Evolutionary conservation across 495 filamentous ascomycete genomes (phyloP).

Genomic region (Aspergillus affinis): DNA sequence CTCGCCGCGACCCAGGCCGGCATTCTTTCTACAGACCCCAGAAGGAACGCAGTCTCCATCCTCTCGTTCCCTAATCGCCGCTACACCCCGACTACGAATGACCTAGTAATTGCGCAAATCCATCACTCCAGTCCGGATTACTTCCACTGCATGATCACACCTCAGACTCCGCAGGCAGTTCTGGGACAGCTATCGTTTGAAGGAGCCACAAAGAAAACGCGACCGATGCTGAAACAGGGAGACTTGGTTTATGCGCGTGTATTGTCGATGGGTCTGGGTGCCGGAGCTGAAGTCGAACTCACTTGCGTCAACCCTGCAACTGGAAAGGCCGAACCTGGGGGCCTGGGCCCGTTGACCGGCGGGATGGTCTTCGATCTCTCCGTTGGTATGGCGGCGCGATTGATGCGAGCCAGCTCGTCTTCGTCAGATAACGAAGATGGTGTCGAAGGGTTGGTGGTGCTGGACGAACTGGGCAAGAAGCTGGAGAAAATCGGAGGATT

Average conservation of each 20-base stretch:
- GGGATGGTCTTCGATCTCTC: slow-evolving; percentile 87
- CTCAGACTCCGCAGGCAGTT: slow-evolving; percentile 69
- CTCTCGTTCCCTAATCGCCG: slow-evolving; percentile 45
- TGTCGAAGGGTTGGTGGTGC: slow-evolving; percentile 61
- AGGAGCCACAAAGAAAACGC: slow-evolving; percentile 85
- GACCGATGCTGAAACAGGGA: slow-evolving; percentile 71
- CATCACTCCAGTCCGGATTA: slow-evolving; percentile 70
- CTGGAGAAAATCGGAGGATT: slow-evolving; percentile 66
- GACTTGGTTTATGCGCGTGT: slow-evolving; percentile 82
- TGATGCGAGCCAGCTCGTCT: slow-evolving; percentile 53
- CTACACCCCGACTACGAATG: slow-evolving; percentile 75
- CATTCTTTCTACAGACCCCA: slow-evolving; percentile 67
- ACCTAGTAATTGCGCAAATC: slow-evolving; percentile 83
- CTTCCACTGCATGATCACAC: slow-evolving; percentile 70
- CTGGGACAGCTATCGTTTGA: slow-evolving; percentile 90
- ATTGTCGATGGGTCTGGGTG: slow-evolving; percentile 64
- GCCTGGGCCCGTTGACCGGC: slow-evolving; percentile 78
- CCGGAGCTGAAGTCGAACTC: slow-evolving; percentile 83
- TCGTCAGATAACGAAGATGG: slow-evolving; percentile 64
- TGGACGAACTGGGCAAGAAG: slow-evolving; percentile 81
- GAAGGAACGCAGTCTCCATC: slow-evolving; percentile 60
- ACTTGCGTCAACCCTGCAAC: slow-evolving; percentile 84
- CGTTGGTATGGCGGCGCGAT: slow-evolving; percentile 73
- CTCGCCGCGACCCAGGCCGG: slow-evolving; percentile 79
- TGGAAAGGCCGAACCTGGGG: slow-evolving; percentile 84